Conservation (phyloP, 495 filamentous ascomycete genomes). For the Talaromyces adpressus region DNA sequence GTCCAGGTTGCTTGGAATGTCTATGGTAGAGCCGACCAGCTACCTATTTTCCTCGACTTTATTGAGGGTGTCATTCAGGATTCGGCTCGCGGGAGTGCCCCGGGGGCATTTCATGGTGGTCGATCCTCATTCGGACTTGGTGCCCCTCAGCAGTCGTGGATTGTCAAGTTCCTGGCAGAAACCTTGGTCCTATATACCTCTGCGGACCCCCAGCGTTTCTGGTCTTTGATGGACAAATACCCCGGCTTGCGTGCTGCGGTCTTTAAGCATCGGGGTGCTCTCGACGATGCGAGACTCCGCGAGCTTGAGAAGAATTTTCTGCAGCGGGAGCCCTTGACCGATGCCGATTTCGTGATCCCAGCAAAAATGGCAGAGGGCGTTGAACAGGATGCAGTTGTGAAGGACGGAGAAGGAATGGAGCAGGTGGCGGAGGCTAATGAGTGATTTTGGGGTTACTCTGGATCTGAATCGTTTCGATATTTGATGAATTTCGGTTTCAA, state of each 20-base stretch:
- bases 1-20: conserved; percentile 1
- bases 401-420: not conserved
- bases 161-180: not conserved
- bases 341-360: not conserved
- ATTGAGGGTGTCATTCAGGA: not conserved
- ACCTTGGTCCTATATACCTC: not conserved
- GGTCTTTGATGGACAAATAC: not conserved
- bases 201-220: not conserved
- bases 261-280: not conserved
- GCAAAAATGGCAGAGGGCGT: not conserved
- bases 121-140: no score
- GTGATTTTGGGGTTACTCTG: not conserved
- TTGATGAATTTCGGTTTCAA: not conserved
- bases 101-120: not conserved
- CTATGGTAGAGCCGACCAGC: not conserved
- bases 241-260: not conserved
- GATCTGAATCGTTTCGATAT: not conserved
- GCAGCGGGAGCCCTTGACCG: not conserved
- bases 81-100: not conserved
- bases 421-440: not conserved
- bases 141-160: not conserved
- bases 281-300: not conserved
- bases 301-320: not conserved
- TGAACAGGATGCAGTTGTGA: not conserved
- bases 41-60: not conserved